Evolutionary conservation across 176 grass and related monocot species (phyloP).

Genomic region (Dactylis glomerata): DNA sequence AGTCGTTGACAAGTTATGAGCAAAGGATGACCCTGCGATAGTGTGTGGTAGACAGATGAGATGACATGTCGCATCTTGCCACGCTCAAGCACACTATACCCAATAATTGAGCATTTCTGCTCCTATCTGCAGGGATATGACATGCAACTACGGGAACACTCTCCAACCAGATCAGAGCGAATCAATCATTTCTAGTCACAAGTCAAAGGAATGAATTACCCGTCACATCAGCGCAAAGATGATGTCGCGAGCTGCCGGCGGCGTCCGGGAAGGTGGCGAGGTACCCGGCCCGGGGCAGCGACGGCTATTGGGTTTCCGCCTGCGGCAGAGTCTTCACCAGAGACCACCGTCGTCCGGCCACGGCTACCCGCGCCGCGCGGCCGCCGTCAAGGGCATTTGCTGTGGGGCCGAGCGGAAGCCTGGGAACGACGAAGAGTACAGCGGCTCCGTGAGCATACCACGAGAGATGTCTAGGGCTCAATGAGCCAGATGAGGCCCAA

Average conservation of each 20-base stretch:
- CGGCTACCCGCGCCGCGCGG: background rate
- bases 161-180: background rate
- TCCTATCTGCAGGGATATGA: background rate
- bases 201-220: background rate
- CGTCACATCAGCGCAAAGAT: background rate
- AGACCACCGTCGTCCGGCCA: background rate
- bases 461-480: background rate
- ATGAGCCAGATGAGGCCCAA: background rate
- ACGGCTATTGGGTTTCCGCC: background rate
- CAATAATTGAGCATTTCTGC: slow-evolving; percentile 6
- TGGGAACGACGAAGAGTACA: background rate
- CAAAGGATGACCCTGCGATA: background rate
- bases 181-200: background rate
- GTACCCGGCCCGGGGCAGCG: background rate
- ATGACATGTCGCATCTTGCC: slow-evolving; percentile 9
- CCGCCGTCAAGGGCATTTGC: background rate
- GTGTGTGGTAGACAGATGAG: background rate
- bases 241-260: background rate
- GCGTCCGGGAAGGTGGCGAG: background rate
- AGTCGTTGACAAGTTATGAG: background rate
- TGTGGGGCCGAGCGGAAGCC: background rate
- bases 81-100: background rate
- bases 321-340: background rate
- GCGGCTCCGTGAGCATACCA: background rate
- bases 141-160: background rate